Evolutionary conservation across 495 filamentous ascomycete genomes (phyloP).

Genomic region (Hypoxylon subgilvum): DNA sequence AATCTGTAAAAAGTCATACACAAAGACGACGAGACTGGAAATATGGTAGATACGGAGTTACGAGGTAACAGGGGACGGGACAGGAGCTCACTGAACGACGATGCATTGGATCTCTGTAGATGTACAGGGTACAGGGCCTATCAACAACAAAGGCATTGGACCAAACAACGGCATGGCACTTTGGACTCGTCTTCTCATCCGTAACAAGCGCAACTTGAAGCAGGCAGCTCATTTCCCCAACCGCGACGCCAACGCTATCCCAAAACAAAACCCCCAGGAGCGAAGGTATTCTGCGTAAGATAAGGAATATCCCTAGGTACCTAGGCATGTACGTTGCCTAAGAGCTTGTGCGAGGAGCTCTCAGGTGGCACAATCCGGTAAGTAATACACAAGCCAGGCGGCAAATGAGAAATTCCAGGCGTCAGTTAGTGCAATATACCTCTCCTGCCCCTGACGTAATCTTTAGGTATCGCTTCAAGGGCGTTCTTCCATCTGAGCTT

Average conservation of each 20-base stretch:
- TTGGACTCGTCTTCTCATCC: conserved; percentile 24
- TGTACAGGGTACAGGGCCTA: conserved; percentile 3
- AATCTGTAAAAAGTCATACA: no score
- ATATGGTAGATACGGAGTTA: no score
- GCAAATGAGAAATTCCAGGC: background rate
- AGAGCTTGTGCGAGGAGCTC: background rate
- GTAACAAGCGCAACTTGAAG: conserved; percentile 18
- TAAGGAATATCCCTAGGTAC: background rate
- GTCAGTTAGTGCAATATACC: conserved; percentile 22
- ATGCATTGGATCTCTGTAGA: conserved; percentile 2
- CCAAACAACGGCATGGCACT: background rate
- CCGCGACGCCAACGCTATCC: conserved; percentile 26
- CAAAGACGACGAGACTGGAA: no score
- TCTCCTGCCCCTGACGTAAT: conserved; percentile 30
- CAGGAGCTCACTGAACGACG: background rate
- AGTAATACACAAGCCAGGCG: background rate
- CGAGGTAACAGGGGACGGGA: no score
- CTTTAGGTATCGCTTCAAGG: conserved; percentile 37
- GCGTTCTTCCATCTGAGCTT: conserved; percentile 32
- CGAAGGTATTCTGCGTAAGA: no score
- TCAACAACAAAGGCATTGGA: background rate
- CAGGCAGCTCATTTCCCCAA: background rate
- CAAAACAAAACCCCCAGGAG: conserved; percentile 10
- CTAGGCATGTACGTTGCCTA: conserved; percentile 1
- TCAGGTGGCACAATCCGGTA: background rate